Conservation (phyloP, 495 filamentous ascomycete genomes). For the Aspergillus bertholletiae region DNA sequence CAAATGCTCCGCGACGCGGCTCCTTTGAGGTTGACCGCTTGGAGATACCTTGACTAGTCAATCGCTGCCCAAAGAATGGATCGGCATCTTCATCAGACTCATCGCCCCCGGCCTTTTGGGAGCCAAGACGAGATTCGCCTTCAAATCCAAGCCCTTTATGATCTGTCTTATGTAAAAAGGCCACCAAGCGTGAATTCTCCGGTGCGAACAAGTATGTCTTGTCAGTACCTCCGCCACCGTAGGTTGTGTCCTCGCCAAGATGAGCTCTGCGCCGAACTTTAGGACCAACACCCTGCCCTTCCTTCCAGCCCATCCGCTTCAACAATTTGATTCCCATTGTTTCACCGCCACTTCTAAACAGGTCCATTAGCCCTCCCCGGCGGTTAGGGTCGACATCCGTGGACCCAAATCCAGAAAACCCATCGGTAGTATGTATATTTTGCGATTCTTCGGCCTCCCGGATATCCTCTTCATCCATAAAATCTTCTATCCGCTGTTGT, state of each 20-base stretch:
- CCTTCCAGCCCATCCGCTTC: constrained; percentile 94
- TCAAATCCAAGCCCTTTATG: constrained; percentile 79
- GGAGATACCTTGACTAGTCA: constrained; percentile 25
- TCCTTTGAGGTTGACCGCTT: constrained; percentile 46
- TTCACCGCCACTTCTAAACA: constrained; percentile 72
- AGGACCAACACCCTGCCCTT: constrained; percentile 88
- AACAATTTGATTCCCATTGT: constrained; percentile 87
- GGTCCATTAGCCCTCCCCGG: constrained; percentile 63
- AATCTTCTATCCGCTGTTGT: constrained; percentile 78
- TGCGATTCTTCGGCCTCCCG: constrained; percentile 78
- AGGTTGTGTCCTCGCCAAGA: constrained; percentile 51
- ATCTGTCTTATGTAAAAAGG: constrained; percentile 72
- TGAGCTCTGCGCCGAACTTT: constrained; percentile 76
- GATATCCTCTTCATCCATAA: constrained; percentile 97
- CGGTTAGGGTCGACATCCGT: constrained; percentile 53
- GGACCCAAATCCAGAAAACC: constrained; percentile 74
- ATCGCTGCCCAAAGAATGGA: constrained; percentile 39
- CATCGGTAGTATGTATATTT: constrained; percentile 64
- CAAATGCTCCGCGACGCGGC: constrained; percentile 64
- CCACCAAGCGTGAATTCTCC: constrained; percentile 72
- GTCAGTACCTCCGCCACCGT: constrained; percentile 31
- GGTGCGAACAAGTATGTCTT: constrained; percentile 83
- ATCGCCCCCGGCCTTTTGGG: constrained; percentile 30
- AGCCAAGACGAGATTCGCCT: constrained; percentile 56
- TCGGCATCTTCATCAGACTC: constrained; percentile 45